Evolutionary conservation across 345 rosid species (phyloP).

Genomic region (Brassica rapa): DNA sequence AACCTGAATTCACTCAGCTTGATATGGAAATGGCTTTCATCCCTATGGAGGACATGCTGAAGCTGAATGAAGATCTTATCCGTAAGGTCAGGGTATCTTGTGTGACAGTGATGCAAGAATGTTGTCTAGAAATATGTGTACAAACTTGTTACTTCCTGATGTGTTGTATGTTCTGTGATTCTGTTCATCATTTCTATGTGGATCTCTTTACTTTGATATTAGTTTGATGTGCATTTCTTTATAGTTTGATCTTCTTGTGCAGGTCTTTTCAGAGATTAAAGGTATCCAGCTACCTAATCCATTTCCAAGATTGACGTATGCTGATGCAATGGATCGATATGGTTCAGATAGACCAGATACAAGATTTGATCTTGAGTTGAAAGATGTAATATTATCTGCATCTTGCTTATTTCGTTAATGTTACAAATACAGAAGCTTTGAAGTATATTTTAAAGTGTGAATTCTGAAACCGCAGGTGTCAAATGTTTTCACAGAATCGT

Average conservation of each 20-base stretch:
- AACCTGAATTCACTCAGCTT: constrained; percentile 97
- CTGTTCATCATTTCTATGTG: background rate
- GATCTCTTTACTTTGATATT: constrained; percentile 9
- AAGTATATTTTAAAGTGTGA: background rate
- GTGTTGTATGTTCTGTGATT: constrained; percentile 2
- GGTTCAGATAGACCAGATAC: constrained; percentile 96
- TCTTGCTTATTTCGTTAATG: constrained; percentile 11
- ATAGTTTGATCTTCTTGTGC: constrained; percentile 36
- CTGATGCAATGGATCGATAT: constrained; percentile 82
- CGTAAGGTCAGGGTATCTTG: constrained; percentile 60
- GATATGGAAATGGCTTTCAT: constrained; percentile 96
- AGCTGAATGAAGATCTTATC: constrained; percentile 88
- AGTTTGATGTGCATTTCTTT: background rate
- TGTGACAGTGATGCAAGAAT: constrained; percentile 4
- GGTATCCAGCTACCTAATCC: constrained; percentile 79
- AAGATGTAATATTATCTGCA: constrained; percentile 61
- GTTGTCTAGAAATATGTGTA: background rate
- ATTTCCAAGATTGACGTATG: constrained; percentile 86
- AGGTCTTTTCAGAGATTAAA: constrained; percentile 85
- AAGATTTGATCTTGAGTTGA: constrained; percentile 89
- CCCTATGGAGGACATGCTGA: constrained; percentile 86
- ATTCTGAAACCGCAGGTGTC: constrained; percentile 71
- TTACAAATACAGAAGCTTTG: background rate
- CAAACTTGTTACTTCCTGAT: constrained; percentile 6
- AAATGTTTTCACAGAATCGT: constrained; percentile 58